Evolutionary conservation across 768 basidiomycete species (phyloP), one percentile per base, ranked within the genome.

Genomic region (Cubamyces sp.): DNA sequence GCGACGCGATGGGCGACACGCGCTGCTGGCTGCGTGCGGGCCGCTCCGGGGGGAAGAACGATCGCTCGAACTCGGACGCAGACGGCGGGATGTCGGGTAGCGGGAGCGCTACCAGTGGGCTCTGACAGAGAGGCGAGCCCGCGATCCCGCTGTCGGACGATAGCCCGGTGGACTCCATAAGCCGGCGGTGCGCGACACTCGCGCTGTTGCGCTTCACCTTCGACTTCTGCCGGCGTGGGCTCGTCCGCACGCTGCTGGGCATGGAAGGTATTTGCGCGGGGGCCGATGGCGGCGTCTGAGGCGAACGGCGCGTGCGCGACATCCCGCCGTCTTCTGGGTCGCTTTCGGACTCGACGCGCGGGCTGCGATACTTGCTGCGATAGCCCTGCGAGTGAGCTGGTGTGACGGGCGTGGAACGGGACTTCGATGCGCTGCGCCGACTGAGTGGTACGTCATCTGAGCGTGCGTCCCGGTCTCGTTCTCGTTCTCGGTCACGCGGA

Each of bases 101-200:
- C 9, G 63, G 63, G 15, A 60, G 57, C 5, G 48, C 28, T 18
- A 60, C 58, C 34, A 64, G 58, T 43, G 63, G 63, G 34, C 63
- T 64, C 41, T 60, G 57, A 42, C 53, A 60, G 14, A 60, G 52
- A 6, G 63, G 63, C n/a, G 63, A 64, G 5, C 54, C 47, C 6
- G 50, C 57, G 34, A 64, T 56, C 16, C 63, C 63, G 49, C 63
- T 60, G 54, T 64, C 63, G 41, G 63, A 64, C 25, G 63, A 64
- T 2, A 64, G 43, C n/a, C 50, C 45, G 21, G 57, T 37, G 12
- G 58, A 53, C n/a, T 64, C 63, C 53, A 60, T 56, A 14, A 64
- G 26, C 0, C 63, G 57, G 21, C 63, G 57, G 28, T 64, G 63
- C 19, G 58, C 63, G 14, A 64, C 57, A 28, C 46, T 63, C 19